Evolutionary conservation across 257 asterid species (phyloP), one percentile per base, ranked within the genome.

Genomic region (Catharanthus roseus): DNA sequence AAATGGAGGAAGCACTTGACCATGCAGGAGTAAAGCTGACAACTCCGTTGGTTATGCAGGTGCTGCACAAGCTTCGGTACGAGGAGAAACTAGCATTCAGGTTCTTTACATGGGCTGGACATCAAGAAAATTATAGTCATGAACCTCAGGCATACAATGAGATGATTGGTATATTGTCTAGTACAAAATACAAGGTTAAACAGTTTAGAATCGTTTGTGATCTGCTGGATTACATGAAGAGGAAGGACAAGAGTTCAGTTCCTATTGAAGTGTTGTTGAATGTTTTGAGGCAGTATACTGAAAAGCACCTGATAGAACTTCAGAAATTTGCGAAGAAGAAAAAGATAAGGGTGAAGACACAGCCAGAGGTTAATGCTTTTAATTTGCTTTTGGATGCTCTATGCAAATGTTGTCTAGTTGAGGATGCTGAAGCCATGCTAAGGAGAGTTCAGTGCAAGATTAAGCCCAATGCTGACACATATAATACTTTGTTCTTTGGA

Each of bases 191-290:
- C 80, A 93, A 86, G 86, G 90, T 89, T 63, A 91, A 86, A 81
- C 97, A 93, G 87, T 91, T 91, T 50, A 88, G 92, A 31, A 84
- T 93, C 8, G 72, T 93, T 49, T 91, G 98, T 65, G 97, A 93
- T 85, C 74, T 93, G 74, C 88, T 93, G 41, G 96, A 91, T 71
- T 83, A 89, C 82, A 91, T 87, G 97, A 91, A 91, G 77, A 81
- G 96, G 76, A 81, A 80, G 72, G 75, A 80, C 11, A 89, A 87
- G 77, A 75, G 51, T 16, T 77, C 81, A 5, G 92, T 93, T 56
- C 96, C 99, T 16, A 62, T 87, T 69, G 95, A 91, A 64, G 91
- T 83, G 29, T 58, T 93, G 85, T 39, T 91, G 75, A 77, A 77
- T 31, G 79, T 88, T 74, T 74, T 93, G 82, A 86, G 95, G 55